Evolutionary conservation across 1,284 basidiomycete species (phyloP).

Genomic region (Chiua sp.): DNA sequence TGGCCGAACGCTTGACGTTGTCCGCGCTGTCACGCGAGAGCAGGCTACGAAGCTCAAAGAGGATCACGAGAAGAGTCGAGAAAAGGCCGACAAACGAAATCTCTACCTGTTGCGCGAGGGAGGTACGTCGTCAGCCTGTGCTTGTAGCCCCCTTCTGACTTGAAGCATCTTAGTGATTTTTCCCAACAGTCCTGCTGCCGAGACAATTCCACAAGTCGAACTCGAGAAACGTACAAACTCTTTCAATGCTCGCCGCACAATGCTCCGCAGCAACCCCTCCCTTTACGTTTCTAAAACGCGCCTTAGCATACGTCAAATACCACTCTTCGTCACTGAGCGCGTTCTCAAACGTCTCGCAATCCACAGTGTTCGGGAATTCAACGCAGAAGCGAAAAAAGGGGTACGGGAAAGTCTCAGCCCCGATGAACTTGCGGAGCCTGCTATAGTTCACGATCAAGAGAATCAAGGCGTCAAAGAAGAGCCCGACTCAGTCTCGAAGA

Average conservation of each 20-base stretch:
- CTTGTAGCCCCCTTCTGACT: not conserved
- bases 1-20: constrained; percentile 91
- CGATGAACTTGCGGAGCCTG: constrained; percentile 70
- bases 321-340: constrained; percentile 89
- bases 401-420: constrained; percentile 64
- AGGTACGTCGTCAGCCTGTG: constrained; percentile 53
- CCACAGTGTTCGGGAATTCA: constrained; percentile 82
- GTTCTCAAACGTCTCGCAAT: constrained; percentile 88
- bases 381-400: constrained; percentile 77
- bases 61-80: constrained; percentile 80
- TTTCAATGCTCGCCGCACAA: constrained; percentile 80
- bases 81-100: constrained; percentile 96
- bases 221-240: constrained; percentile 84
- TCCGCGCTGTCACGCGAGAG: constrained; percentile 90
- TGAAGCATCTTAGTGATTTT: constrained; percentile 69
- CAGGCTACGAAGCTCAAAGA: constrained; percentile 88
- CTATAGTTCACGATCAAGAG: constrained; percentile 29
- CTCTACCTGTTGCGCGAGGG: constrained; percentile 97
- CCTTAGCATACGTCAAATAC: constrained; percentile 92
- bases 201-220: constrained; percentile 70
- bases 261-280: constrained; percentile 90
- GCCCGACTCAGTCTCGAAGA: constrained; percentile 37
- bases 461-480: constrained; percentile 34
- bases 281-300: constrained; percentile 95
- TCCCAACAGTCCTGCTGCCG: constrained; percentile 83